Conservation (phyloP, 2,329 filamentous ascomycete genomes). For the Trichoderma atroviride region DNA sequence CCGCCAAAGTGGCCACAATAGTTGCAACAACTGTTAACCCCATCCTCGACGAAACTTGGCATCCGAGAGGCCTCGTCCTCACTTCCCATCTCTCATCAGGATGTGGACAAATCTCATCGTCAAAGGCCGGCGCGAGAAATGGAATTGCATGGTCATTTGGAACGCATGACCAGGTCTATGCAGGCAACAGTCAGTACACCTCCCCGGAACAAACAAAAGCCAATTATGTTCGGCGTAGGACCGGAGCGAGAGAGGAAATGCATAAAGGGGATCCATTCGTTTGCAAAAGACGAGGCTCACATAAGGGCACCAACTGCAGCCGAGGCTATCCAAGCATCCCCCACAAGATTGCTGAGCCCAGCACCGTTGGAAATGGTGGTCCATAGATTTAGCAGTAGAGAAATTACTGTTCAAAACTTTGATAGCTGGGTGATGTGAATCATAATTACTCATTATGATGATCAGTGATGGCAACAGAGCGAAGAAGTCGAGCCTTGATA, state of each 20-base stretch:
- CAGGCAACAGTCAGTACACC: background rate
- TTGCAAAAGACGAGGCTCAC: constrained; percentile 40
- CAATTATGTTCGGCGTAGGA: background rate
- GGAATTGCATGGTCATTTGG: constrained; percentile 52
- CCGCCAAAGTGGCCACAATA: constrained; percentile 36
- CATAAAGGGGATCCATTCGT: background rate
- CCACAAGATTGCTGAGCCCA: constrained; percentile 55
- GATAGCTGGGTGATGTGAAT: background rate
- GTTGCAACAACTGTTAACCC: constrained; percentile 37
- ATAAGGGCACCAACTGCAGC: constrained; percentile 58
- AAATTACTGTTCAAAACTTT: constrained; percentile 38
- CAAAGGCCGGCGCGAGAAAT: constrained; percentile 53
- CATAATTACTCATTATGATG: constrained; percentile 28
- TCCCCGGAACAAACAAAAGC: background rate
- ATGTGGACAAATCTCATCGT: constrained; percentile 56
- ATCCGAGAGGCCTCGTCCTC: constrained; percentile 42
- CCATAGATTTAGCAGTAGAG: constrained; percentile 34
- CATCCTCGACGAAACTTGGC: constrained; percentile 42
- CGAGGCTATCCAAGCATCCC: constrained; percentile 47
- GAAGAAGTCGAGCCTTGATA: too few species aligned
- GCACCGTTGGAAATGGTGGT: constrained; percentile 51
- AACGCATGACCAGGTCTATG: constrained; percentile 56
- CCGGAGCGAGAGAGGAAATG: constrained; percentile 2
- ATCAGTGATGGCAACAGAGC: background rate
- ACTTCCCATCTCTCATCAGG: constrained; percentile 48